Evolutionary conservation across 163 green algal species (phyloP), one percentile per base, ranked within the genome.

Genomic region (Scenedesmus sp.): DNA sequence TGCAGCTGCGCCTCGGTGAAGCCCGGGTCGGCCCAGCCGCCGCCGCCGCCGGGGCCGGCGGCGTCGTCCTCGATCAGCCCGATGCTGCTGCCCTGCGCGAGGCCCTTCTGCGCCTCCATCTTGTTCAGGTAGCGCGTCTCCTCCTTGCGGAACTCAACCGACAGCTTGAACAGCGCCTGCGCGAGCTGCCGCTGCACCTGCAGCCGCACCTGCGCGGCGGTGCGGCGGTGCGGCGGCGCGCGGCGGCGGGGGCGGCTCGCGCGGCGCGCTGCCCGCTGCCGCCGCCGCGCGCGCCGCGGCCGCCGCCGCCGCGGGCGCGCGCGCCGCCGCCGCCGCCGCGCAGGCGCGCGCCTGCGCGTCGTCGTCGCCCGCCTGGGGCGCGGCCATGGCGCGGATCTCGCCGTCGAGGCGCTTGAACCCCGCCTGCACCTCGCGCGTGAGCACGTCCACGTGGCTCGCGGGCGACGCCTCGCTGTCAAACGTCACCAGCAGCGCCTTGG

Each of bases 121-220:
- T 90, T 91, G 63, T 94, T 91, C 31, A 99, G 83, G 81, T 98
- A 98, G 4, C 81, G 82, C 47, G 97, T 98, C 85, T 98, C 92
- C 86, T 96, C 89, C 70, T 96, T 95, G 10, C 96, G 82, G 83
- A 99, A 99, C 77, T 98, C 91, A 50, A 97, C 75, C 0, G 91
- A 95, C 51, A 99, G 88, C 73, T 85, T 85, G 64, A 94, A 89
- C 47, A 97, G 71, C 26, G 93, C 90, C 80, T 89, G 83, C 39
- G 91, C 91, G 22, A 94, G 75, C 69, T 86, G 88, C 56, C 80
- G 84, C 83, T 93, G 90, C 63, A 93, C 89, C 60, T 94, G 92
- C 50, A 83, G 82, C 34, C 75, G 65, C 22, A 94, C 86, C 53
- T 80, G 71, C 58, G 60, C n/a, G n/a, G n/a, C n/a, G n/a, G n/a